Evolutionary conservation across 495 filamentous ascomycete species (phyloP).

Genomic region (Trichocladium uniseriatum): DNA sequence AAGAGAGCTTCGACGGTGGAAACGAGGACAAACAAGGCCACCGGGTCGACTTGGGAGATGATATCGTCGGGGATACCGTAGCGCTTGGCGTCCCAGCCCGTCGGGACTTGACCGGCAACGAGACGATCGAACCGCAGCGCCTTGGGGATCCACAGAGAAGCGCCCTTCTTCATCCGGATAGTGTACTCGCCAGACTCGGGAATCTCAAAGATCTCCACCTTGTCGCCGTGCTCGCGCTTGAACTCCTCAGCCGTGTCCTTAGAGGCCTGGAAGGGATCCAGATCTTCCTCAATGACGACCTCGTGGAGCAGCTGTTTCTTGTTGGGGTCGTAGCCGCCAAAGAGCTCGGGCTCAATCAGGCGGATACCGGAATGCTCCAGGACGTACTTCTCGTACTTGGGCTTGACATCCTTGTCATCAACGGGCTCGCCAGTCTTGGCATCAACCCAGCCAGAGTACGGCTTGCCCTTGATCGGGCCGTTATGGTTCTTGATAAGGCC

Average conservation of each 20-base stretch:
- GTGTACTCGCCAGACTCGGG: conserved; percentile 91
- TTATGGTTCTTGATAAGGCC: conserved; percentile 98
- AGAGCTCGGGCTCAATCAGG: conserved; percentile 93
- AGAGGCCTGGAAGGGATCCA: conserved; percentile 93
- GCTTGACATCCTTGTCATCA: conserved; percentile 95
- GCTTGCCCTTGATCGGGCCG: conserved; percentile 93
- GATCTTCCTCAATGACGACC: conserved; percentile 89
- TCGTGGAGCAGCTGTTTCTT: conserved; percentile 98
- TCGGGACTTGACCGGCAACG: conserved; percentile 92
- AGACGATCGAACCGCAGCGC: conserved; percentile 93
- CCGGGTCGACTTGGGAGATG: conserved; percentile 91
- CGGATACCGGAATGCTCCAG: conserved; percentile 96
- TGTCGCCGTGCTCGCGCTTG: conserved; percentile 91
- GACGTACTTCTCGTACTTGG: conserved; percentile 92
- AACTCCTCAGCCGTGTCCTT: conserved; percentile 98
- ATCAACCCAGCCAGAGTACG: conserved; percentile 96
- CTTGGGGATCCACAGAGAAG: conserved; percentile 89
- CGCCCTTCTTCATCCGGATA: conserved; percentile 89
- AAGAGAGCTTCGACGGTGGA: conserved; percentile 86
- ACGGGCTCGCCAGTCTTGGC: conserved; percentile 88
- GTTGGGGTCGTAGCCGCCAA: conserved; percentile 94
- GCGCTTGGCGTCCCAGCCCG: conserved; percentile 88
- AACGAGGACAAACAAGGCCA: conserved; percentile 89
- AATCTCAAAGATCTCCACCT: conserved; percentile 94
- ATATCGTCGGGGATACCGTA: conserved; percentile 98